A percentile compares a stretch with the other conserved stretches of the same genome.
Evolutionary conservation across 345 rosid genomes (phyloP).

Genomic region (Garcia nutans): DNA sequence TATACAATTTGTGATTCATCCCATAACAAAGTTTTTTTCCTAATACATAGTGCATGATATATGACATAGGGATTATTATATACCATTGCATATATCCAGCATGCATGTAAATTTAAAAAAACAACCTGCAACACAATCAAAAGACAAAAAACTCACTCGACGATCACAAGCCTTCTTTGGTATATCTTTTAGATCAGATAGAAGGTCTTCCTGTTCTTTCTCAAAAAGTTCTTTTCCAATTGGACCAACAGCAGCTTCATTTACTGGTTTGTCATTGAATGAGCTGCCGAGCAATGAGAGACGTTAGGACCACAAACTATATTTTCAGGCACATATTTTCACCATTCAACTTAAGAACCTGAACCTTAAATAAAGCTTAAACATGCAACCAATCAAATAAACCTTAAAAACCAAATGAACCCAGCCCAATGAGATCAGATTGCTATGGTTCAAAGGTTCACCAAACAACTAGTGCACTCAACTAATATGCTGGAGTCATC

Average conservation of each 20-base stretch:
- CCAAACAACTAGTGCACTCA: no score
- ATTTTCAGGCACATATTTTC: neutral
- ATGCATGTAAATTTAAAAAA: no score
- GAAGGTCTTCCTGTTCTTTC: conserved; percentile 92
- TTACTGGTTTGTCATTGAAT: conserved; percentile 89
- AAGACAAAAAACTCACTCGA: conserved; percentile 56
- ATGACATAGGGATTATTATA: neutral
- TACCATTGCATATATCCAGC: neutral
- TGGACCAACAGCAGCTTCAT: conserved; percentile 72
- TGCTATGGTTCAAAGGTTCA: neutral
- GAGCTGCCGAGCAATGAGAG: conserved; percentile 52
- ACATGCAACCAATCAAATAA: neutral
- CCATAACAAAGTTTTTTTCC: neutral
- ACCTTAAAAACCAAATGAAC: neutral
- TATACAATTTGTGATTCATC: neutral
- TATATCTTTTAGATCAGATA: conserved; percentile 80
- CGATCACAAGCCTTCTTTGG: conserved; percentile 99
- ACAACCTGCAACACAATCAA: neutral
- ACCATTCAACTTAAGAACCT: neutral
- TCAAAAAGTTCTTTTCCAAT: conserved; percentile 89
- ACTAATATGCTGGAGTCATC: neutral
- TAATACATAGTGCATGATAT: neutral
- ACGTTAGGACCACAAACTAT: neutral
- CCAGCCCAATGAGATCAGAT: neutral
- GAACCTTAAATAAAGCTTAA: no score